These are phyloP conservation scores for Pseudonectria buxi DNA, from an alignment of 2,329 filamentous ascomycete species.

Conservation along the genomic window DNA sequence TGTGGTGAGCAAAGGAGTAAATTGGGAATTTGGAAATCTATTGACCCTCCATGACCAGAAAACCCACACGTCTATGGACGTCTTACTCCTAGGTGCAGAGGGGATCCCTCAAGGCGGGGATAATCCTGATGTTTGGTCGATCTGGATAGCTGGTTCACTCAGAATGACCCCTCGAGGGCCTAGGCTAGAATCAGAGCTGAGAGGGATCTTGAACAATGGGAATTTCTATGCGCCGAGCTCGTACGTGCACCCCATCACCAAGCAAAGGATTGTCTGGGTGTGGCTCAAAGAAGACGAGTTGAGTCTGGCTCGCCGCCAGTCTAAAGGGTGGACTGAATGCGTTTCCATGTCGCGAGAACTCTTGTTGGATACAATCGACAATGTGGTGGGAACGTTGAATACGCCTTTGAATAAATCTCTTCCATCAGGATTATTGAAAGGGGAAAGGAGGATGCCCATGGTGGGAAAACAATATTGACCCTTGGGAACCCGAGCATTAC, in stretches of 20 bases:
- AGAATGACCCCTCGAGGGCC: slow-evolving; percentile 6
- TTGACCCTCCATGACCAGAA: slow-evolving; percentile 31
- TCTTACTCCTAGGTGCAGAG: slow-evolving; percentile 41
- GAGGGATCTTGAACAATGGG: slow-evolving; percentile 42
- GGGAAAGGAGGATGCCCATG: background rate
- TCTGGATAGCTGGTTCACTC: slow-evolving; percentile 38
- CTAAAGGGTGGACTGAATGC: slow-evolving; percentile 43
- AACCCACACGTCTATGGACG: too few relatives aligned
- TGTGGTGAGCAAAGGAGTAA: slow-evolving; percentile 42
- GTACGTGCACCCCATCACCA: slow-evolving; percentile 37
- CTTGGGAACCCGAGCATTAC: slow-evolving; percentile 30
- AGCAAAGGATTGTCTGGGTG: slow-evolving; percentile 37
- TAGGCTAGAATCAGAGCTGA: slow-evolving; percentile 29
- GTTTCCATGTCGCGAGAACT: slow-evolving; percentile 40
- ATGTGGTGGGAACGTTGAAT: slow-evolving; percentile 30
- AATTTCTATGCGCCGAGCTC: slow-evolving; percentile 43
- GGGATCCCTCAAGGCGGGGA: slow-evolving; percentile 23
- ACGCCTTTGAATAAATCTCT: slow-evolving; percentile 33
- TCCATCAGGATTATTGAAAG: slow-evolving; percentile 29
- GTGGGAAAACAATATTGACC: slow-evolving; percentile 30
- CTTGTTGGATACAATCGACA: slow-evolving; percentile 29
- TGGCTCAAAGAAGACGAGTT: slow-evolving; percentile 47
- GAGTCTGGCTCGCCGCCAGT: slow-evolving; percentile 32
- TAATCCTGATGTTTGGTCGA: slow-evolving; percentile 8
- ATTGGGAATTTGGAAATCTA: slow-evolving; percentile 46